Evolutionary conservation across 2,329 filamentous ascomycete species (phyloP).

Genomic region (Fusarium duplospermum): DNA sequence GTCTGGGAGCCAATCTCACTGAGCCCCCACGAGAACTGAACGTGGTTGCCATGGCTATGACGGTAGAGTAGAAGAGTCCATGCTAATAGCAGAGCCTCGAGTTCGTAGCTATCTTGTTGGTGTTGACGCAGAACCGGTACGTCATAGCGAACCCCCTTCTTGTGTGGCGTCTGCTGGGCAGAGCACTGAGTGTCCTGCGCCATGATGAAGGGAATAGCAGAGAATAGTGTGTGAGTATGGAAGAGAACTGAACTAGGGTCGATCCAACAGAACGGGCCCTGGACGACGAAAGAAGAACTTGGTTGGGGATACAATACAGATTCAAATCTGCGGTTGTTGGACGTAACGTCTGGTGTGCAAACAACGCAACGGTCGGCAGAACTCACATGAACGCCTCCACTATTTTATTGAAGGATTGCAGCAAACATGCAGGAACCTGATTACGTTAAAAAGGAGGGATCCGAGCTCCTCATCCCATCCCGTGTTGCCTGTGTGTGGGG

Average conservation of each 20-base stretch:
- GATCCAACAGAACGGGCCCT: neutral
- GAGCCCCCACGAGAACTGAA: conserved; percentile 39
- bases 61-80: conserved; percentile 42
- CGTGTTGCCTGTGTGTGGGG: conserved; percentile 24
- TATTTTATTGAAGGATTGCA: conserved; percentile 25
- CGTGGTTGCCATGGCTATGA: conserved; percentile 38
- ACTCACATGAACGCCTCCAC: conserved; percentile 36
- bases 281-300: neutral
- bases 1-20: conserved; percentile 23
- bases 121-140: conserved; percentile 31
- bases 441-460: conserved; percentile 37
- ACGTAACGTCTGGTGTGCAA: neutral
- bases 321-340: conserved; percentile 7
- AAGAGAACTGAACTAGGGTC: conserved; percentile 1
- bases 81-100: conserved; percentile 36
- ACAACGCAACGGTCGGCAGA: neutral
- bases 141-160: conserved; percentile 33
- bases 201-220: conserved; percentile 17
- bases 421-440: conserved; percentile 27
- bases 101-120: conserved; percentile 15
- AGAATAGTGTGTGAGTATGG: neutral
- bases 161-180: conserved; percentile 10
- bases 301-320: conserved; percentile 21
- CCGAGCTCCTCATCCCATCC: neutral
- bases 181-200: conserved; percentile 19